These are phyloP conservation scores for Jaenimonas drosophilae DNA, from an alignment of 208 protist genomes.

Conservation along the genomic window DNA sequence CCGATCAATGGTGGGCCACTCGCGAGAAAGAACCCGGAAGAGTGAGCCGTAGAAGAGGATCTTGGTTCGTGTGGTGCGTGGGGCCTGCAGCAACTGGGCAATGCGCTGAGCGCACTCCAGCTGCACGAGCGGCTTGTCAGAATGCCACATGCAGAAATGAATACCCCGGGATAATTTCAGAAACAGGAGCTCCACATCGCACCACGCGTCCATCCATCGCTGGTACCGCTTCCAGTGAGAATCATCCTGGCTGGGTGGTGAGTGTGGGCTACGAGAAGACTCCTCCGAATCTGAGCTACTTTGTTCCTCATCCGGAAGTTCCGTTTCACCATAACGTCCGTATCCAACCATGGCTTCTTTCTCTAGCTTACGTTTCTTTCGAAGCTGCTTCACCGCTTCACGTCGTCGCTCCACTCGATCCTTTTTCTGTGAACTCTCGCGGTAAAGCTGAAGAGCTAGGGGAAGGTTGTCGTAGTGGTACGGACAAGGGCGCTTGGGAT, in stretches of 20 bases:
- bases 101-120: slow-evolving; percentile 73
- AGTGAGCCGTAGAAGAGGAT: slow-evolving; percentile 61
- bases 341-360: slow-evolving; percentile 15
- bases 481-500: slow-evolving; percentile 23
- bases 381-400: slow-evolving; percentile 18
- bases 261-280: too few species aligned
- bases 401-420: slow-evolving; percentile 19
- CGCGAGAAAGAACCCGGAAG: slow-evolving; percentile 67
- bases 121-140: slow-evolving; percentile 88
- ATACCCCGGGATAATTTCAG: slow-evolving; percentile 81
- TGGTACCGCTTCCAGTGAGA: slow-evolving; percentile 39
- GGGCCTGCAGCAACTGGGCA: slow-evolving; percentile 37
- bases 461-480: slow-evolving; percentile 59
- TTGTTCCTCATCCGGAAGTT: slow-evolving; percentile 2
- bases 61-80: slow-evolving; percentile 31
- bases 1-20: slow-evolving; percentile 86
- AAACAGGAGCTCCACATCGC: slow-evolving; percentile 69
- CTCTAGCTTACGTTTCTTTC: slow-evolving; percentile 18
- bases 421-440: slow-evolving; percentile 20
- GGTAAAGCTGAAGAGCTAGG: slow-evolving; percentile 21
- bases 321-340: slow-evolving; percentile 21
- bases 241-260: neutral
- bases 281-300: slow-evolving; percentile 14
- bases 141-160: slow-evolving; percentile 88
- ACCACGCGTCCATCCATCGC: slow-evolving; percentile 55